Base-by-base conservation (phyloP, 140 eudicot species). In the Oenanthe javanica region DNA sequence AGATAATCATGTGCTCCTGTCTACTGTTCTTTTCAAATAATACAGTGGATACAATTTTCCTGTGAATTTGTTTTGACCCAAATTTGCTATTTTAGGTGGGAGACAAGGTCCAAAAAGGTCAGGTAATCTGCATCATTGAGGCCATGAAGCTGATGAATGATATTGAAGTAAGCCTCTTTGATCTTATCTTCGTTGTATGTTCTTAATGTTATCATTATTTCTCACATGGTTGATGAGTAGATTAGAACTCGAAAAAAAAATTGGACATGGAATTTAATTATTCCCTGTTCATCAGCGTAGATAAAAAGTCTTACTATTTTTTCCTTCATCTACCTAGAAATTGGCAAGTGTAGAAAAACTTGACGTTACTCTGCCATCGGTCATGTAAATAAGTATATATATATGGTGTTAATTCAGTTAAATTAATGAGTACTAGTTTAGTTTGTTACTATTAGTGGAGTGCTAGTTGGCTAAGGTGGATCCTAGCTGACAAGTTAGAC, bases 141-240 rank as follows among this genome's bases (percentile, higher is more conserved):
- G 91, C 91, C 82, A 87, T 87, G 91, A 87, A 87, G 69, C 84
- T 87, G 89, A 87, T 87, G 91, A 87, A 87, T 49, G 91, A 87
- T 51, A 87, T 87, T 5, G 91, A 87, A 86, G 91, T 87, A 87
- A 80, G 45, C 15, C 77, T 57, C 63, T 42, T 67, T 16, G 48
- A 47, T 72, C 51, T 64, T 81, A 43, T 55, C 77, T 67, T 69
- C 57, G 18, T 59, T 59, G 43, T 16, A 48, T 9, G 54, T 23
- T 14, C n/a, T 52, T n/a, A 57, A 46, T 52, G 13, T 18, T 50
- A 49, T 66, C 13, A 61, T 61, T 61, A 31, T 21, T 47, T 49
- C 40, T 61, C 18, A 9, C n/a, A 76, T 49, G 42, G 63, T 49
- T 46, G 15, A 4, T 49, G 63, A 75, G 9, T 25, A 11, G 15